Conservation (phyloP, 345 rosid genomes). For the Pistacia atlantica region DNA sequence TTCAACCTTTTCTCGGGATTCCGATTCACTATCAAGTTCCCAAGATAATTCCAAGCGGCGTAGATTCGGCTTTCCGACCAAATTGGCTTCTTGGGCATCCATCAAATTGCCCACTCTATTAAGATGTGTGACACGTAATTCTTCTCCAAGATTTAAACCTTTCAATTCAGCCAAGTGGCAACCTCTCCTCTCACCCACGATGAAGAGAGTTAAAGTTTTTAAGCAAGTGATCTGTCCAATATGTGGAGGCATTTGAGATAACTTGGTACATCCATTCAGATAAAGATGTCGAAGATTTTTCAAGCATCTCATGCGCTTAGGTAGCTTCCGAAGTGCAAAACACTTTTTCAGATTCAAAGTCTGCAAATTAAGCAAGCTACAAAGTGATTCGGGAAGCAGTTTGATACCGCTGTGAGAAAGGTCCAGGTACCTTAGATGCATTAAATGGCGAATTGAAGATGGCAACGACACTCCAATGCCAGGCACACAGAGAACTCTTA, state of each 20-base stretch:
- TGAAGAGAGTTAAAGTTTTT: constrained; percentile 15
- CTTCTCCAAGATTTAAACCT: constrained; percentile 14
- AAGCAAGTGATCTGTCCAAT: constrained; percentile 12
- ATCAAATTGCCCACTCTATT: neutral
- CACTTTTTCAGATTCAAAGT: neutral
- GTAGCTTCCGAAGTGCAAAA: neutral
- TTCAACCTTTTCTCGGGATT: neutral
- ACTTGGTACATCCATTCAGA: too few relatives aligned
- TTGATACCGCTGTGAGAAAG: neutral
- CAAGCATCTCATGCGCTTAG: neutral
- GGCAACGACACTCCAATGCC: too few relatives aligned
- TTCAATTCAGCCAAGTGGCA: constrained; percentile 5
- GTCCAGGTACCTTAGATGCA: constrained; percentile 12
- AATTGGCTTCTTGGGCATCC: constrained; percentile 23
- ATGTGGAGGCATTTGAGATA: too few relatives aligned
- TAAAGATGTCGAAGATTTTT: too few relatives aligned
- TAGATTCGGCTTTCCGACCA: constrained; percentile 19
- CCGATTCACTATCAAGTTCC: neutral
- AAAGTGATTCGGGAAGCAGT: constrained; percentile 3
- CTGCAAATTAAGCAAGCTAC: constrained; percentile 12
- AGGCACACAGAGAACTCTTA: neutral
- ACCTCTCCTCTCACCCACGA: constrained; percentile 15
- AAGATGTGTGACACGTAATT: constrained; percentile 11
- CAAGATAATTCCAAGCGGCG: neutral
- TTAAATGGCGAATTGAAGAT: neutral